Conservation (phyloP, 352 stramenopile species). For the Globisporangium alternatum region DNA sequence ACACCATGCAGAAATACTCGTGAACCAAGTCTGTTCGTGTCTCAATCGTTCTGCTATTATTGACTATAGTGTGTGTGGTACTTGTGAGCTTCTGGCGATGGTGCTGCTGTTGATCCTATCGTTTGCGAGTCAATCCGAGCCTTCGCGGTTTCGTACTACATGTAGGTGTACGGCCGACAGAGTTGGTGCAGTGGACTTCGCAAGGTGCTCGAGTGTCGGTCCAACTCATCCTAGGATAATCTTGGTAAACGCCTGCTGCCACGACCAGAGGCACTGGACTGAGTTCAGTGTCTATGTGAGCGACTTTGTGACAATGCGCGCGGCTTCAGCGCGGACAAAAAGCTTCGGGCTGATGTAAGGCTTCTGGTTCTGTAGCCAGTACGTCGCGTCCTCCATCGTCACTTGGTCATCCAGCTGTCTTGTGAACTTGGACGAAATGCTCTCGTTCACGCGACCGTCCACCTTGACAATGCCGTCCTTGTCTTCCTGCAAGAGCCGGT, state of each 20-base stretch:
- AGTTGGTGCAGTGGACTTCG: not conserved
- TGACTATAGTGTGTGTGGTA: not conserved
- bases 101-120: not conserved
- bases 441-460: constrained; percentile 83
- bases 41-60: not conserved
- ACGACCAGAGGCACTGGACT: too few species aligned
- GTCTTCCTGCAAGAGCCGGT: constrained; percentile 74
- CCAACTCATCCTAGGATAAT: too few species aligned
- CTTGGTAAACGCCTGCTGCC: not conserved
- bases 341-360: constrained; percentile 81
- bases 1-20: not conserved
- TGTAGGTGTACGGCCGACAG: not conserved
- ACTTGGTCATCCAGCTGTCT: constrained; percentile 68
- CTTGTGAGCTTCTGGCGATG: not conserved
- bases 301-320: constrained; percentile 81
- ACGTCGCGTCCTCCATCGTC: constrained; percentile 78
- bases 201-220: too few species aligned
- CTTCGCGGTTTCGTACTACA: not conserved
- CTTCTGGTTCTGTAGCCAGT: constrained; percentile 83
- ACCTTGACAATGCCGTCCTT: constrained; percentile 66
- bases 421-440: constrained; percentile 51
- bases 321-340: constrained; percentile 77
- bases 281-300: constrained; percentile 31
- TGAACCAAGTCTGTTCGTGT: not conserved
- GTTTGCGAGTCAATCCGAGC: not conserved